Base-by-base conservation (phyloP, 345 rosid genomes). In the Arabidopsis arenosa region DNA sequence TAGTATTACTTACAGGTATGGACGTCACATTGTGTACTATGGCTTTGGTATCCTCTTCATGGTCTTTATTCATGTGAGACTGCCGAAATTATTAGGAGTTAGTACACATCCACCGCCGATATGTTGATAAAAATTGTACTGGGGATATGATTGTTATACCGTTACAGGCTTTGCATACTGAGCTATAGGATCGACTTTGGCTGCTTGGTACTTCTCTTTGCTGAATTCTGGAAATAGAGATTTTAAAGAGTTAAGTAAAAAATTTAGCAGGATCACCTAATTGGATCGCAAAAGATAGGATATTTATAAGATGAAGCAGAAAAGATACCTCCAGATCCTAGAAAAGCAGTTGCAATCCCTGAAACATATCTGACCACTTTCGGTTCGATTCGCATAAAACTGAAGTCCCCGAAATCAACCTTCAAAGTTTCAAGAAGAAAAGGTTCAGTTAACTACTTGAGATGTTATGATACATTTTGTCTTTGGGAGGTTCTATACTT, bases 351-450 rank as follows among this genome's bases (percentile, higher is more conserved):
- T 63, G 97, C 97, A 62, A 89, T 86, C 61, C 97, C 99, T 44
- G 97, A 92, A 4, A 94, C 93, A 77, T 85, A 95, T 74, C 92
- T 82, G 75, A 92, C 91, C 58, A 82, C 83, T 72, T 84, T 94
- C 30, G 99, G 97, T 83, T 89, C 88, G 23, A 94, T 85, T 23
- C 85, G 85, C 80, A 92, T 53, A 78, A 94, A 94, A 75, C 88
- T 90, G 81, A 92, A 94, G 86, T 94, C 99, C 54, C 97, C 96
- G 35, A 94, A 94, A 82, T 94, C 98, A 80, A 94, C 97, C 98
- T 94, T 84, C 62, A 66, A n/a, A 66, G 66, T 66, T 41, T 64
- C 28, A 64, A 63, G 30, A 79, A 68, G 28, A 30, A 40, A 51
- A 65, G 40, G 45, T 71, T 80, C 44, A 79, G 69, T 74, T 76